phyloP scores from a whole-genome alignment of 331 rosid species.

The Stylosanthes scabra region DNA sequence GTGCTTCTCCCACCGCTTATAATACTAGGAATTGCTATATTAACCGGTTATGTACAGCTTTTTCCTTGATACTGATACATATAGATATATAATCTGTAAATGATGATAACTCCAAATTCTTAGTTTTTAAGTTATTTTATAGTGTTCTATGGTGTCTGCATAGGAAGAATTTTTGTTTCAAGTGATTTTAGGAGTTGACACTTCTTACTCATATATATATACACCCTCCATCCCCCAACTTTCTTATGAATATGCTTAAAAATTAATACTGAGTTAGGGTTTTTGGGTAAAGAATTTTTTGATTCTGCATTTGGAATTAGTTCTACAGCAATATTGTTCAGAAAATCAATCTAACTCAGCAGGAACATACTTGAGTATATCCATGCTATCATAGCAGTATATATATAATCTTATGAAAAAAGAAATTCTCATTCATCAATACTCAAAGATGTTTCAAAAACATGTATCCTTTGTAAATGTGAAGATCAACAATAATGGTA shows the following conservation, averaged over 20 bases:
- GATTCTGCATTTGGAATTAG: neutral
- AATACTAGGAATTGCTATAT: conserved; percentile 85
- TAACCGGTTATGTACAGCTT: conserved; percentile 96
- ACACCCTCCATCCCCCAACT: too few species aligned
- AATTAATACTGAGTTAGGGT: neutral
- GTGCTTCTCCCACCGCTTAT: conserved; percentile 89
- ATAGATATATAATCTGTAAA: neutral
- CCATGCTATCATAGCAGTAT: too few species aligned
- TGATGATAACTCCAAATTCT: conserved; percentile 15
- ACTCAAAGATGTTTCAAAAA: conserved; percentile 18
- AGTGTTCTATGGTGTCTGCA: conserved; percentile 2
- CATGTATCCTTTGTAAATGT: neutral
- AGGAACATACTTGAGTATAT: too few species aligned
- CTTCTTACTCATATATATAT: neutral
- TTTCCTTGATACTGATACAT: conserved; percentile 71
- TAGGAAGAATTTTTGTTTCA: conserved; percentile 1
- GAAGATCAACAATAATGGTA: conserved; percentile 28
- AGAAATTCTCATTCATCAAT: conserved; percentile 20
- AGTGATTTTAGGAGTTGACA: conserved; percentile 8
- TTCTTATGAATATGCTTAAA: too few species aligned
- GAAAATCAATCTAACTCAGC: neutral
- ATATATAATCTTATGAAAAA: conserved; percentile 3
- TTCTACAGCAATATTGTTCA: too few species aligned
- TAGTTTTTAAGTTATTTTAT: conserved; percentile 9
- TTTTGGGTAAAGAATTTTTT: neutral